phyloP scores from a whole-genome alignment of 1,284 basidiomycete genomes.

The Fistulina hepatica region DNA sequence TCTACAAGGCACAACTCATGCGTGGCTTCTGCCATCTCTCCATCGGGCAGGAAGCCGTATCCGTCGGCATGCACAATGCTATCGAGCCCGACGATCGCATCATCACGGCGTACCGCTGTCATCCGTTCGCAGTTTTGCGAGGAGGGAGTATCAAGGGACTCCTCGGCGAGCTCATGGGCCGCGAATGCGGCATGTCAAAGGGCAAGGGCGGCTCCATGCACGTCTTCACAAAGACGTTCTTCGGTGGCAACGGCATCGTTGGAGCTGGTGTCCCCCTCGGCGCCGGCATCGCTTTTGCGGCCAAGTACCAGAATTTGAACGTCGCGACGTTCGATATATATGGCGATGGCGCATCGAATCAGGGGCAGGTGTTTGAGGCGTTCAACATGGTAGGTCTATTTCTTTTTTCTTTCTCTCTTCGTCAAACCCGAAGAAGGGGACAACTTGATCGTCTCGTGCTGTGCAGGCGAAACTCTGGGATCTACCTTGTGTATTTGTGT shows the following conservation, averaged over 20 bases:
- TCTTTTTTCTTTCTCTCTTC: background rate
- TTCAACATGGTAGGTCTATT: constrained; percentile 80
- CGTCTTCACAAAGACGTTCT: constrained; percentile 94
- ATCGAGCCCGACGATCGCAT: constrained; percentile 83
- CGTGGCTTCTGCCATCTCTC: constrained; percentile 98
- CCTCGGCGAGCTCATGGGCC: constrained; percentile 86
- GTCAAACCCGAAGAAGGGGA: too few species aligned
- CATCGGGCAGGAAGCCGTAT: constrained; percentile 97
- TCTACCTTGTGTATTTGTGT: constrained; percentile 89
- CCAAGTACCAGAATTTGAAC: constrained; percentile 79
- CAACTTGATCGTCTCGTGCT: constrained; percentile 8
- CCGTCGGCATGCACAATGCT: constrained; percentile 86
- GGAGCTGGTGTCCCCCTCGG: constrained; percentile 97
- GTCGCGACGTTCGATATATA: constrained; percentile 88
- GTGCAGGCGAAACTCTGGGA: constrained; percentile 88
- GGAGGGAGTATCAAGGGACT: constrained; percentile 90
- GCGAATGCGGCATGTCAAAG: constrained; percentile 86
- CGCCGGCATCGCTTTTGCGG: constrained; percentile 89
- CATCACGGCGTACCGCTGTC: constrained; percentile 97
- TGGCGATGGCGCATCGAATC: constrained; percentile 98
- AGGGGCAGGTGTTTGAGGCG: constrained; percentile 97
- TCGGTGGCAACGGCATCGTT: constrained; percentile 98
- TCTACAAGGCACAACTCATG: constrained; percentile 90
- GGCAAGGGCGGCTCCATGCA: constrained; percentile 99
- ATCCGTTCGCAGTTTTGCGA: constrained; percentile 92